Evolutionary conservation across 495 filamentous ascomycete genomes (phyloP).

Genomic region (Lasiosphaeris hirsuta): DNA sequence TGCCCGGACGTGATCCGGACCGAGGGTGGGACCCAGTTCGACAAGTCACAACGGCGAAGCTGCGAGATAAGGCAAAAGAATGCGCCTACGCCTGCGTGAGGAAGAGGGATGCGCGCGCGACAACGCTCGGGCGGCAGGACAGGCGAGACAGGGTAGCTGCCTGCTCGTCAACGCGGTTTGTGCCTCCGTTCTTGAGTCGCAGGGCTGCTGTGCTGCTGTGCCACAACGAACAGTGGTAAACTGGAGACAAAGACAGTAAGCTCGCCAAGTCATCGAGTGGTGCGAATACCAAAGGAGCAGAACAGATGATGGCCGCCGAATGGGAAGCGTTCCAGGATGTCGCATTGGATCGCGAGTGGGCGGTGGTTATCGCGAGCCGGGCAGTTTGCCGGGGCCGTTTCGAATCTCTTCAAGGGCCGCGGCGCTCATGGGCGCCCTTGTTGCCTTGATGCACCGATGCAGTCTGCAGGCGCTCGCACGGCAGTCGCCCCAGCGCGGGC

Average conservation of each 20-base stretch:
- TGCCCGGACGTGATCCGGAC: neutral
- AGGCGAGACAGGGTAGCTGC: neutral
- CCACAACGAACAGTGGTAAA: neutral
- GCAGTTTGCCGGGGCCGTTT: neutral
- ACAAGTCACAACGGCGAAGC: constrained; percentile 8
- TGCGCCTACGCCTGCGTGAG: neutral
- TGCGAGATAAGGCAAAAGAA: constrained; percentile 6
- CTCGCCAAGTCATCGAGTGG: neutral
- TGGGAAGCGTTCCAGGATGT: constrained; percentile 14
- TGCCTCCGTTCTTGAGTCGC: neutral
- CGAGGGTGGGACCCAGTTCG: neutral
- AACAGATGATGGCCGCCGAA: neutral
- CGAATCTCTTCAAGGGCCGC: neutral
- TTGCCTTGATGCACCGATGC: too few relatives aligned
- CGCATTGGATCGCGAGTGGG: neutral
- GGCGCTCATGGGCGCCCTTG: neutral
- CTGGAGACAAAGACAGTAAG: neutral
- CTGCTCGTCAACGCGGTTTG: neutral
- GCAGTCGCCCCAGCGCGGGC: too few relatives aligned
- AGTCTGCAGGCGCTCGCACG: too few relatives aligned
- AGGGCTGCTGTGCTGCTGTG: neutral
- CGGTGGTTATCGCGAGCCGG: neutral
- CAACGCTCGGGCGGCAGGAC: constrained; percentile 3
- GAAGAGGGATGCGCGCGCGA: constrained; percentile 1
- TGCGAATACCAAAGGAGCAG: neutral